Base-by-base conservation (phyloP, 345 rosid genomes). In the Eucalyptus regnans region DNA sequence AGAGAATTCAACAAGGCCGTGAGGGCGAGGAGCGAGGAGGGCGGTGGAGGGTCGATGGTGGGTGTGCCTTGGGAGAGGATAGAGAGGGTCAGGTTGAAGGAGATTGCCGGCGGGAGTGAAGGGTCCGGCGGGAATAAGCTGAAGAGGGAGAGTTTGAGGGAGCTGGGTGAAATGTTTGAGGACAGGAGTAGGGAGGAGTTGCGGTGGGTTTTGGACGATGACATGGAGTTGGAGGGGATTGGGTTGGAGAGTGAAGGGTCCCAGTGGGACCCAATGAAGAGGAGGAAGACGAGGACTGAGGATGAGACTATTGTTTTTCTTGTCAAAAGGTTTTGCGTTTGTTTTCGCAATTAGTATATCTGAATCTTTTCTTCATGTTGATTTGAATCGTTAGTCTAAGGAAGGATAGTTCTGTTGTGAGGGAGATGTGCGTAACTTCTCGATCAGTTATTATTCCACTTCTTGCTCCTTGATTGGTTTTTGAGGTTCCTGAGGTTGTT, bases 31-130 rank as follows among this genome's bases (percentile, higher is more conserved):
- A 71, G 84, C 7, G 41, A 64, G 49, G 58, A 87, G 27, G 83
- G 41, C 37, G 84, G 87, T 54, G 86, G 89, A 29, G 89, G 87
- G 56, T 89, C 90, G 88, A 87, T 94, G 89, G 94, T 93, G 54
- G 99, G 99, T 86, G 94, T 92, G 92, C 99, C 99, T 12, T 97
- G 99, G 99, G 99, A 97, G 91, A 93, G 96, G 88, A 92, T 96
- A 33, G 98, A 95, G 92, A 94, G 86, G 87, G 93, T 93, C 88
- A 91, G 90, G 86, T 60, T 96, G 90, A 92, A 91, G 87, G 98
- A 96, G 92, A 92, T 94, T 37, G 96, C 95, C 3, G 83, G 92
- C 43, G 93, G 90, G 29, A 90, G 92, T 85, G 91, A 91, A 79
- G 98, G 93, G 88, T 92, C 90, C 20, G 85, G 86, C 88, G 95